Percentiles rank a stretch among this genome's conserved stretches.
These are phyloP conservation scores for Shiraia sp. DNA, from an alignment of 2,329 filamentous ascomycete genomes.

Conservation along the genomic window DNA sequence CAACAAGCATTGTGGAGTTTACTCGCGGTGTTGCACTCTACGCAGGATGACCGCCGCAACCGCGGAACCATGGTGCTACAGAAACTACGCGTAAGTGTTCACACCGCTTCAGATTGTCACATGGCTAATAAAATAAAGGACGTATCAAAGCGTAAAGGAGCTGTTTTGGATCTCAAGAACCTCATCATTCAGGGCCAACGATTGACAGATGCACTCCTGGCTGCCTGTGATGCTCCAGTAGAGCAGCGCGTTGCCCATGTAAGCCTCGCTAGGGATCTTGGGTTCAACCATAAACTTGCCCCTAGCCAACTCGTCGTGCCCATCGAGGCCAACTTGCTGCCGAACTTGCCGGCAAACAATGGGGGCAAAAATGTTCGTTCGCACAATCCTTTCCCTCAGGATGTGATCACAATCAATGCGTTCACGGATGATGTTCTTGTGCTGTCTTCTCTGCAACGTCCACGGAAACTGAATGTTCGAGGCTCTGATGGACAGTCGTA, in stretches of 20 bases:
- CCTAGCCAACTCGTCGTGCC: conserved; percentile 88
- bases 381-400: conserved; percentile 84
- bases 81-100: conserved; percentile 43
- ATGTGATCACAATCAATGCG: conserved; percentile 78
- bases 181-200: conserved; percentile 80
- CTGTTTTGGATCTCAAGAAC: conserved; percentile 65
- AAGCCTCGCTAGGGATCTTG: conserved; percentile 75
- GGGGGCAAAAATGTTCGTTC: conserved; percentile 69
- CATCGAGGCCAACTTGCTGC: conserved; percentile 80
- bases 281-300: conserved; percentile 81
- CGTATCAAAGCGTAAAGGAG: conserved; percentile 57
- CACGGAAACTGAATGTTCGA: conserved; percentile 82
- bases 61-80: conserved; percentile 53
- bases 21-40: conserved; percentile 82
- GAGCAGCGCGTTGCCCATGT: conserved; percentile 70
- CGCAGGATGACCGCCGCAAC: conserved; percentile 67
- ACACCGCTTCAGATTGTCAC: conserved; percentile 14
- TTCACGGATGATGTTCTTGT: conserved; percentile 90
- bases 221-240: conserved; percentile 79
- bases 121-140: conserved; percentile 50
- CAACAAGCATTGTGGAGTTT: conserved; percentile 92
- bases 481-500: conserved; percentile 89
- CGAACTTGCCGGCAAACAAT: conserved; percentile 73
- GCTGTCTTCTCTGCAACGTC: conserved; percentile 87
- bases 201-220: conserved; percentile 78